Conservation (phyloP, 2,329 filamentous ascomycete genomes). For the Fusarium torulosum region DNA sequence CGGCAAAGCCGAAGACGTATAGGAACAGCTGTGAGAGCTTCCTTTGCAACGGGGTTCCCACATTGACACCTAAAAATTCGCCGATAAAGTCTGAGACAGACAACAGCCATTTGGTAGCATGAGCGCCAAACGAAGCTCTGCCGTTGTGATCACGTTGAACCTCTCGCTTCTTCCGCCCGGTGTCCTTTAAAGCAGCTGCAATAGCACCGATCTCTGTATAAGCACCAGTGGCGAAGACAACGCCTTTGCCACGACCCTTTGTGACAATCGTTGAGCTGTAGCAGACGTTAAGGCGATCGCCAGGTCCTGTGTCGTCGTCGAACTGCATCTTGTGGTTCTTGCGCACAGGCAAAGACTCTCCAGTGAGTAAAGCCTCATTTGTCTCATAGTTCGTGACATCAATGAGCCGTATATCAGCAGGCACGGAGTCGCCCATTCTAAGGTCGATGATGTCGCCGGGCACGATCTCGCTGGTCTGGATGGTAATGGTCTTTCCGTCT, state of each 20-base stretch:
- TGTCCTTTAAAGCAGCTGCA: conserved; percentile 60
- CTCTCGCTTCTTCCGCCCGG: conserved; percentile 49
- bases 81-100: conserved; percentile 46
- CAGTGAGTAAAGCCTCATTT: conserved; percentile 37
- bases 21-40: conserved; percentile 77
- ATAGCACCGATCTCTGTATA: conserved; percentile 73
- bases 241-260: conserved; percentile 69
- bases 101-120: conserved; percentile 51
- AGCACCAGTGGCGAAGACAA: conserved; percentile 73
- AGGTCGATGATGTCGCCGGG: conserved; percentile 68
- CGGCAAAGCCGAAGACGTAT: conserved; percentile 57
- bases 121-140: conserved; percentile 49
- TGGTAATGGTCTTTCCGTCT: conserved; percentile 27
- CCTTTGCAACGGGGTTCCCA: conserved; percentile 77
- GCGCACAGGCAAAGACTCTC: conserved; percentile 66
- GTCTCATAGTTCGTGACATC: conserved; percentile 35
- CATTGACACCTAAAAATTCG: conserved; percentile 60
- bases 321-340: conserved; percentile 62
- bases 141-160: conserved; percentile 60
- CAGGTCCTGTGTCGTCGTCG: conserved; percentile 57
- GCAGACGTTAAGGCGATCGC: conserved; percentile 72
- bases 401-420: conserved; percentile 65
- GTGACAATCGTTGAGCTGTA: conserved; percentile 73
- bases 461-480: conserved; percentile 34
- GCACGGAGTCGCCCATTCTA: conserved; percentile 69